Conservation (phyloP, 139 green algal genomes). For the Chlamydomonas asymmetrica region DNA sequence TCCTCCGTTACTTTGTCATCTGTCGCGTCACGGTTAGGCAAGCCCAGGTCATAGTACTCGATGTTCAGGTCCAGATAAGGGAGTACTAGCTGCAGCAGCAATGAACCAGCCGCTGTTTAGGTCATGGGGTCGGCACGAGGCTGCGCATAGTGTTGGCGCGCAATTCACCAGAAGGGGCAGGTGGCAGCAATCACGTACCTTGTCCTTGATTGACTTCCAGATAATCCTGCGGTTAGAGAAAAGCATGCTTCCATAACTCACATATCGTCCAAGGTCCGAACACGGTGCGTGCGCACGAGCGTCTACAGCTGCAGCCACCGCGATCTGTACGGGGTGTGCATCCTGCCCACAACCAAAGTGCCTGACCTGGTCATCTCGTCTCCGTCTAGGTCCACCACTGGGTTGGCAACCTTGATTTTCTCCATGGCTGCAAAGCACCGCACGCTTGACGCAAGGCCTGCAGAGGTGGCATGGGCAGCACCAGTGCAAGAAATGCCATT, state of each 20-base stretch:
- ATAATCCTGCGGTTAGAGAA: constrained; percentile 75
- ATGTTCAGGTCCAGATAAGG: constrained; percentile 94
- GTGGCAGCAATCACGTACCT: constrained; percentile 46
- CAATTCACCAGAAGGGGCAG: neutral
- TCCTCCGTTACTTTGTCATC: constrained; percentile 90
- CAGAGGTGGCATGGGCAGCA: no score
- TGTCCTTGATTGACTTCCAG: constrained; percentile 93
- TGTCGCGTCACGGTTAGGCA: constrained; percentile 80
- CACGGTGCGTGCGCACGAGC: no score
- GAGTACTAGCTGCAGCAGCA: constrained; percentile 79
- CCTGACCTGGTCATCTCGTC: constrained; percentile 89
- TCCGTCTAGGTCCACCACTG: constrained; percentile 94
- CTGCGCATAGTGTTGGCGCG: neutral
- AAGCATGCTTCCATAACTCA: neutral
- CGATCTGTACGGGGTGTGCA: no score
- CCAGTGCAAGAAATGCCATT: no score
- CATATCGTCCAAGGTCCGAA: no score
- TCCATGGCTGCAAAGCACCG: neutral
- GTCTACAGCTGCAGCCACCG: no score
- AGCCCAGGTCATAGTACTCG: constrained; percentile 92
- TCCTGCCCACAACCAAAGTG: constrained; percentile 12
- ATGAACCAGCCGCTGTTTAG: neutral
- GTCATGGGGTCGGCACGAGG: no score
- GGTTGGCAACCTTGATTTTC: constrained; percentile 88
- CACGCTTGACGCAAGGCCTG: neutral